phyloP scores from a whole-genome alignment of 73 alveolate species.

The Paramecium octaurelia region DNA sequence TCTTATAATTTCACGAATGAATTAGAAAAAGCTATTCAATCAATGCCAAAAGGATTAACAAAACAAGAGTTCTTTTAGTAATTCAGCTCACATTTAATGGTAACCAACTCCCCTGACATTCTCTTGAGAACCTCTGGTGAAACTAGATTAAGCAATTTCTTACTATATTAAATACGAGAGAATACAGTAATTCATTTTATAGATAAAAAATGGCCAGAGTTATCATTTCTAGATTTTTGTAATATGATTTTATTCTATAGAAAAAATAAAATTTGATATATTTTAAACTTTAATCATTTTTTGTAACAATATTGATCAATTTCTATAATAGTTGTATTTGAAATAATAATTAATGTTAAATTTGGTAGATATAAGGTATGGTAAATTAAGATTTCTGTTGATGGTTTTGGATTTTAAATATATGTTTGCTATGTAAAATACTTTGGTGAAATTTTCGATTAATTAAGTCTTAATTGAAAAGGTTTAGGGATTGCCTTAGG shows the following conservation, averaged over 20 bases:
- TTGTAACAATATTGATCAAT: too few species aligned
- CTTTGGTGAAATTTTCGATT: too few species aligned
- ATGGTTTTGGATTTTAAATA: too few species aligned
- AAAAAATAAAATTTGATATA: neutral
- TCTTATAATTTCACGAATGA: constrained; percentile 73
- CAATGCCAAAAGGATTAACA: constrained; percentile 52
- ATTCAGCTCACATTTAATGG: constrained; percentile 40
- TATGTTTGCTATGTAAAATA: too few species aligned
- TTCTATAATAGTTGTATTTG: too few species aligned
- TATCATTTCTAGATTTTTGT: constrained; percentile 66
- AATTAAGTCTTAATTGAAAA: too few species aligned
- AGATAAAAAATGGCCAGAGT: constrained; percentile 73
- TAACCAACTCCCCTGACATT: constrained; percentile 61
- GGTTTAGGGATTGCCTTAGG: too few species aligned
- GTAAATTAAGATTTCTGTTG: too few species aligned
- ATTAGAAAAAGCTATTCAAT: constrained; percentile 54
- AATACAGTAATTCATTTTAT: constrained; percentile 63
- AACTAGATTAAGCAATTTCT: constrained; percentile 67
- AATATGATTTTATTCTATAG: constrained; percentile 50
- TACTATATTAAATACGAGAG: constrained; percentile 66
- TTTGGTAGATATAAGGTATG: too few species aligned
- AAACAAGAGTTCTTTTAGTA: constrained; percentile 65
- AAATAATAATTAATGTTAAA: too few species aligned
- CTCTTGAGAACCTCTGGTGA: constrained; percentile 75
- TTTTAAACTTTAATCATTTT: too few species aligned